Conservation (phyloP, 352 stramenopile genomes). For the Peronospora belbahrii region DNA sequence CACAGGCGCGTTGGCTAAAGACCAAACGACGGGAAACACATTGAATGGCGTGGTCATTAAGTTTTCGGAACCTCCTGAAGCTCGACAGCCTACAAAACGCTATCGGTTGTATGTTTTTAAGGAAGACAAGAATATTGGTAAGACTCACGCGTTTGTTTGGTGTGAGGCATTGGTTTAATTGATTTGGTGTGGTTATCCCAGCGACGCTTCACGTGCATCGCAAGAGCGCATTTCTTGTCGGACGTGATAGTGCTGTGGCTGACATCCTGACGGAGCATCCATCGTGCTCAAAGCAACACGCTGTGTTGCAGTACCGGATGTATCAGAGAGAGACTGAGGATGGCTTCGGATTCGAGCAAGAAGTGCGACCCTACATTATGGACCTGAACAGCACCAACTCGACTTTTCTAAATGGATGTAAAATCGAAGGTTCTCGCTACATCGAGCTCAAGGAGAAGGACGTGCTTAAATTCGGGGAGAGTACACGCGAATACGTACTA, state of each 20-base stretch:
- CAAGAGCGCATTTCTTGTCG: conserved; percentile 93
- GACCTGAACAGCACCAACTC: conserved; percentile 97
- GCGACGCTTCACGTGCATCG: conserved; percentile 93
- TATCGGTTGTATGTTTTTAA: conserved; percentile 99
- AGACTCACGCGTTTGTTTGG: background rate
- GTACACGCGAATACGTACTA: conserved; percentile 97
- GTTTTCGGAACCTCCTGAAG: conserved; percentile 94
- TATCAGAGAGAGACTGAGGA: conserved; percentile 62
- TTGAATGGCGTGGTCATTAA: conserved; percentile 97
- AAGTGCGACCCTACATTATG: conserved; percentile 94
- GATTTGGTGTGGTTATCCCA: conserved; percentile 26
- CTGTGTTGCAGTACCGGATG: conserved; percentile 93
- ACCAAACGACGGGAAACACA: conserved; percentile 91
- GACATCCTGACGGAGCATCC: conserved; percentile 93
- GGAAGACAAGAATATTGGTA: conserved; percentile 71
- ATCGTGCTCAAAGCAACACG: conserved; percentile 95
- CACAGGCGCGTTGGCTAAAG: conserved; percentile 93
- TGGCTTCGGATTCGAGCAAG: conserved; percentile 44
- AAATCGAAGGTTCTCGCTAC: conserved; percentile 92
- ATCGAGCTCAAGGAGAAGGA: conserved; percentile 94
- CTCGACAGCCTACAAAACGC: conserved; percentile 81
- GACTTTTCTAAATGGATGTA: conserved; percentile 94
- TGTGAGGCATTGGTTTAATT: background rate
- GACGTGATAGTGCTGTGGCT: conserved; percentile 89
- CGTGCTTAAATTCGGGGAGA: conserved; percentile 93